These are phyloP conservation scores for Phytophthora rubi DNA, from an alignment of 352 stramenopile species.

Conservation along the genomic window DNA sequence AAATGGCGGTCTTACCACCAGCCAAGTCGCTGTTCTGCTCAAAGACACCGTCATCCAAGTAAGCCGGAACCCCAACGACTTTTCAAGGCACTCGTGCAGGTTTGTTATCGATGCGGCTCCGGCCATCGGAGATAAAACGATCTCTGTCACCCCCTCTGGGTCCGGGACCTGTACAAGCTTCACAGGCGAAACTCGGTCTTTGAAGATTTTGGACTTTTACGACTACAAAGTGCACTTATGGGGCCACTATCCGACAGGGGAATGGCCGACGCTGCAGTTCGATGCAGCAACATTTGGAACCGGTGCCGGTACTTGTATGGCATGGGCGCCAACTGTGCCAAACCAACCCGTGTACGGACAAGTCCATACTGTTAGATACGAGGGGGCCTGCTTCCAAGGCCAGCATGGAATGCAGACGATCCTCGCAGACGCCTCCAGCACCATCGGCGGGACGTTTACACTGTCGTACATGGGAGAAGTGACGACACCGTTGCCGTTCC, in stretches of 20 bases:
- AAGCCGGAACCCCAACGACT: slow-evolving; percentile 77
- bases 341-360: slow-evolving; percentile 51
- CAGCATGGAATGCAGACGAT: slow-evolving; percentile 70
- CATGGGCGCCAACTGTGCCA: slow-evolving; percentile 51
- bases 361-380: slow-evolving; percentile 74
- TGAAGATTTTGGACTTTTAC: slow-evolving; percentile 73
- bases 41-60: slow-evolving; percentile 62
- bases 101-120: slow-evolving; percentile 39
- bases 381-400: slow-evolving; percentile 61
- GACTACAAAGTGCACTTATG: slow-evolving; percentile 80
- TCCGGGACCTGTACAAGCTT: slow-evolving; percentile 48
- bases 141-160: slow-evolving; percentile 42
- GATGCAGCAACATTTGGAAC: slow-evolving; percentile 48
- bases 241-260: slow-evolving; percentile 67
- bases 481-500: slow-evolving; percentile 68
- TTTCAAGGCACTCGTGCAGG: slow-evolving; percentile 67
- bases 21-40: slow-evolving; percentile 39
- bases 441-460: slow-evolving; percentile 91
- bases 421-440: slow-evolving; percentile 72
- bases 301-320: slow-evolving; percentile 13
- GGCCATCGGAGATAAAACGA: slow-evolving; percentile 14
- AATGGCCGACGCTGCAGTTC: slow-evolving; percentile 77
- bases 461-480: slow-evolving; percentile 88
- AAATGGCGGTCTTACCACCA: slow-evolving; percentile 35
- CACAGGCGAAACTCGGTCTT: slow-evolving; percentile 42